Percentiles rank a stretch among this genome's conserved stretches.
Evolutionary conservation across 2,329 filamentous ascomycete species (phyloP).

Genomic region (Camptophora hylomeconis): DNA sequence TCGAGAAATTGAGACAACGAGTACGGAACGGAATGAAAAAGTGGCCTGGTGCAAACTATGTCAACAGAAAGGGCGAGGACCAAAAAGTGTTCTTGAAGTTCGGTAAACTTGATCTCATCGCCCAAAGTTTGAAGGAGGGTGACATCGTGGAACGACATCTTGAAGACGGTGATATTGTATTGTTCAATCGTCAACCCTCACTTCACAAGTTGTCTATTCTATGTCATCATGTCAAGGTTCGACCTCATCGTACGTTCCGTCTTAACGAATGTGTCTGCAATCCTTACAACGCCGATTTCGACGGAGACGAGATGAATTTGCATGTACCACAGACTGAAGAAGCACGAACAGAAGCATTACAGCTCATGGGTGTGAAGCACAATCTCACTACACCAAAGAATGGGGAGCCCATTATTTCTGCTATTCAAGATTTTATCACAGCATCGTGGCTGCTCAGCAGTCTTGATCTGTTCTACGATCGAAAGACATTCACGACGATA

Average conservation of each 20-base stretch:
- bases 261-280: slow-evolving; percentile 97
- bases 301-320: slow-evolving; percentile 97
- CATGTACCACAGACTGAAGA: slow-evolving; percentile 98
- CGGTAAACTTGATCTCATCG: slow-evolving; percentile 56
- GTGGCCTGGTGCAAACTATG: slow-evolving; percentile 79
- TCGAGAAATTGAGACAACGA: slow-evolving; percentile 62
- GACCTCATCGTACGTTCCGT: slow-evolving; percentile 90
- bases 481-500: slow-evolving; percentile 75
- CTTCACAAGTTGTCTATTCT: slow-evolving; percentile 98
- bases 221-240: slow-evolving; percentile 82
- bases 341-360: slow-evolving; percentile 84
- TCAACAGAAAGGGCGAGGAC: slow-evolving; percentile 57
- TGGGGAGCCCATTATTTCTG: slow-evolving; percentile 92
- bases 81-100: slow-evolving; percentile 61
- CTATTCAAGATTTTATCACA: slow-evolving; percentile 99
- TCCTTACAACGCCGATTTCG: slow-evolving; percentile 97
- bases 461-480: slow-evolving; percentile 87
- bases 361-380: slow-evolving; percentile 95
- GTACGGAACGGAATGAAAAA: slow-evolving; percentile 62
- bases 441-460: slow-evolving; percentile 81
- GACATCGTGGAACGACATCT: slow-evolving; percentile 91
- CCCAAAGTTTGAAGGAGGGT: slow-evolving; percentile 62
- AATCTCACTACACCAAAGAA: slow-evolving; percentile 94
- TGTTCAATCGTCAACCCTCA: slow-evolving; percentile 96
- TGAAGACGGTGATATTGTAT: slow-evolving; percentile 86